phyloP scores from a whole-genome alignment of 495 filamentous ascomycete genomes.

The Aspergillus taichungensis region DNA sequence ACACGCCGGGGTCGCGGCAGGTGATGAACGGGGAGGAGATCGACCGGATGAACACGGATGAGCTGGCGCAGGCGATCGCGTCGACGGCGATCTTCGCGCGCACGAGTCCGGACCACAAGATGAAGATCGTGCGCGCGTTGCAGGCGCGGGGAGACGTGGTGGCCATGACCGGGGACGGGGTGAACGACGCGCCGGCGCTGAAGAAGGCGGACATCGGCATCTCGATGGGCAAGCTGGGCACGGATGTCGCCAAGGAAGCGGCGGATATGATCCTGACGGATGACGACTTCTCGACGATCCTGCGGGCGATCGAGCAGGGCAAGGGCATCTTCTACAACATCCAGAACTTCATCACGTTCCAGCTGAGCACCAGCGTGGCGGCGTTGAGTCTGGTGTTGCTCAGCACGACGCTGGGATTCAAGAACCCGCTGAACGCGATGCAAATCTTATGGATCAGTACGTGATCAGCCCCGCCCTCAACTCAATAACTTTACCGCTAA shows the following conservation, averaged over 20 bases:
- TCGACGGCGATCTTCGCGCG: constrained; percentile 91
- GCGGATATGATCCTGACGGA: constrained; percentile 99
- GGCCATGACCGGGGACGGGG: constrained; percentile 97
- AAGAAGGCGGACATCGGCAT: constrained; percentile 98
- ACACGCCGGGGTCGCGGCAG: constrained; percentile 41
- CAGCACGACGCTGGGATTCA: constrained; percentile 85
- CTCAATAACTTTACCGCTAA: constrained; percentile 12
- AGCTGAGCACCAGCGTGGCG: constrained; percentile 93
- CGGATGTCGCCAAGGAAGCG: constrained; percentile 96
- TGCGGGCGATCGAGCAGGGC: constrained; percentile 94
- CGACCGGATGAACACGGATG: constrained; percentile 76
- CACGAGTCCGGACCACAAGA: constrained; percentile 93
- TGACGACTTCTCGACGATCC: constrained; percentile 95
- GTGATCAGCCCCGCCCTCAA: constrained; percentile 20
- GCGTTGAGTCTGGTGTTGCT: constrained; percentile 84
- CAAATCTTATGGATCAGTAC: constrained; percentile 99
- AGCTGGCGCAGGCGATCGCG: constrained; percentile 73
- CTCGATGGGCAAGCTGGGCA: constrained; percentile 90
- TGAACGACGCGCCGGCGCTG: constrained; percentile 93
- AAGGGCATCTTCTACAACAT: constrained; percentile 99
- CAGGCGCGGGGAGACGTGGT: constrained; percentile 94
- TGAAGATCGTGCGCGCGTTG: constrained; percentile 89
- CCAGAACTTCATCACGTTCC: constrained; percentile 98
- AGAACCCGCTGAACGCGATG: constrained; percentile 95
- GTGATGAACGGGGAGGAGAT: constrained; percentile 86